Conservation (phyloP, 805 yeast species). For the Sugiyamaella americana region DNA sequence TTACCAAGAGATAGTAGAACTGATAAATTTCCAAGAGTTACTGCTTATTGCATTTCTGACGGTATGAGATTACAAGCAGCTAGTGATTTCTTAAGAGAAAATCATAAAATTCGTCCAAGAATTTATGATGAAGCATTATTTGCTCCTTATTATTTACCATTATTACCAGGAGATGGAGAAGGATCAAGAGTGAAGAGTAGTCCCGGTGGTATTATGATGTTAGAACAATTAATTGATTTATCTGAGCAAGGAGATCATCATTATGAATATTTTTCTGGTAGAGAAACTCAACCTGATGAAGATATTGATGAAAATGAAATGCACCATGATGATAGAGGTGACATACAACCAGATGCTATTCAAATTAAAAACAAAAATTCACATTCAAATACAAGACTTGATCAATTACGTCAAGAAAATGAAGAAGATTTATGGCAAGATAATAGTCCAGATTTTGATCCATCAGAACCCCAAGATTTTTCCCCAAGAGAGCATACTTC, state of each 20-base stretch:
- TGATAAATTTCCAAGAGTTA: constrained; percentile 69
- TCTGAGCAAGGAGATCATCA: constrained; percentile 88
- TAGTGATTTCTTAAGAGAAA: constrained; percentile 53
- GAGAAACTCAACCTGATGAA: constrained; percentile 35
- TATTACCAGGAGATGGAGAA: constrained; percentile 64
- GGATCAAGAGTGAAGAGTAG: constrained; percentile 32
- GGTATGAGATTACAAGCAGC: constrained; percentile 63
- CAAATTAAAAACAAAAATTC: neutral
- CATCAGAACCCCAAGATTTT: constrained; percentile 88
- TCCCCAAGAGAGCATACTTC: constrained; percentile 36
- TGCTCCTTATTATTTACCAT: constrained; percentile 81
- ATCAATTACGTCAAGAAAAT: neutral
- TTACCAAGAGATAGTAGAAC: constrained; percentile 46
- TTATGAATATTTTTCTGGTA: constrained; percentile 83
- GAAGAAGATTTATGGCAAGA: constrained; percentile 30
- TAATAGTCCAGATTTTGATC: constrained; percentile 56
- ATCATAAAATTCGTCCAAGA: constrained; percentile 82
- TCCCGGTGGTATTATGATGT: constrained; percentile 38
- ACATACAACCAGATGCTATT: constrained; percentile 7
- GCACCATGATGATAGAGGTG: constrained; percentile 27
- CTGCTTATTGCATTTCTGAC: constrained; percentile 88
- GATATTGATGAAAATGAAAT: constrained; percentile 43
- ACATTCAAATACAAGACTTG: neutral
- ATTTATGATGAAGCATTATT: constrained; percentile 89
- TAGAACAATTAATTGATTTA: constrained; percentile 73